Base-by-base conservation (phyloP, 176 grass and related monocot genomes). In the Phragmites australis region DNA sequence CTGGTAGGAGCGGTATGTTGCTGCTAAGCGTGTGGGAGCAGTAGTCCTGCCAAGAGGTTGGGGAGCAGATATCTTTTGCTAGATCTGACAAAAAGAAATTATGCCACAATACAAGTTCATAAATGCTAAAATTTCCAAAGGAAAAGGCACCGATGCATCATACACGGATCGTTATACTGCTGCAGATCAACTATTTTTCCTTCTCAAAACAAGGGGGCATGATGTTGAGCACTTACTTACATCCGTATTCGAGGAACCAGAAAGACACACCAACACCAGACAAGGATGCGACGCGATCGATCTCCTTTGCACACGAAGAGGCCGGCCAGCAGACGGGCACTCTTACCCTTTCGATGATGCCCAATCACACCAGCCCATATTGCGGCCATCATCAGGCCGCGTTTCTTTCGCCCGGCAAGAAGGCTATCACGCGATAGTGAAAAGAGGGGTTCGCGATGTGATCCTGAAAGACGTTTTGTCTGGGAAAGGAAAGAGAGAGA, bases 341-440 rank as follows among this genome's bases (percentile, higher is more conserved):
- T 41, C 27, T 64, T 9, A 3, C 22, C 3, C 10, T 78, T 17
- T 16, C 19, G 68, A 76, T 81, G 82, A 69, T 48, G 70, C 3
- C 82, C 82, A 85, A 80, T 76, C 69, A 70, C 77, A 64, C 17
- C 64, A 70, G 63, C 77, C 77, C 46, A 56, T 85, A 85, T 85
- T 81, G 82, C 64, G 77, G 81, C n/a, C 47, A 76, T 76, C 59
- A 69, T 76, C 37, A 53, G 51, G 56, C 1, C 58, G 80, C 70
- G 48, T 37, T 59, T 22, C 81, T 63, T 81, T 70, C 18, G 41
- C 63, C 52, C 70, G 17, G 71, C 87, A 81, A 47, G 81, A 70
- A 56, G n/a, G n/a, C 26, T 42, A 72, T 37, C 87, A 40, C 69
- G 71, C 77, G 71, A 72, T 26, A 76, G 71, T 23, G 72, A 89